phyloP scores from a whole-genome alignment of 495 filamentous ascomycete genomes.

The Daldinia caldariorum region DNA sequence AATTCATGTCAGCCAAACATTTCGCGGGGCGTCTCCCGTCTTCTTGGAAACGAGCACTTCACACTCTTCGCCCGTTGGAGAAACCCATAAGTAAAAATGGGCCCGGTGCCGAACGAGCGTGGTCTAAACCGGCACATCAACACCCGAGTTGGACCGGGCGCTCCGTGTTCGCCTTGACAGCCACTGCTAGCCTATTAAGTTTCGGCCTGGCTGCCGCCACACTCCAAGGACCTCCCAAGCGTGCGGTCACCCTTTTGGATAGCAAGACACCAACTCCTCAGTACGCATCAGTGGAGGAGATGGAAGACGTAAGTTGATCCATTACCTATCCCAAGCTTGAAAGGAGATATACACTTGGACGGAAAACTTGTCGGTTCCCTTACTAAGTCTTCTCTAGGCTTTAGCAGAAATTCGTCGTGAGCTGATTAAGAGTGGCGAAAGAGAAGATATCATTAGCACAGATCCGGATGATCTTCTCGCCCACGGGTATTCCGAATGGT shows the following conservation, averaged over 20 bases:
- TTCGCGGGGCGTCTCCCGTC: slow-evolving; percentile 41
- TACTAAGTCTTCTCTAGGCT: slow-evolving; percentile 61
- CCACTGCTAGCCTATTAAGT: slow-evolving; percentile 54
- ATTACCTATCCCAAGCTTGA: neutral
- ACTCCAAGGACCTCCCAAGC: slow-evolving; percentile 34
- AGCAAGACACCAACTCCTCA: slow-evolving; percentile 50
- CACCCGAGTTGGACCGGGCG: slow-evolving; percentile 43
- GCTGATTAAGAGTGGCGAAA: slow-evolving; percentile 53
- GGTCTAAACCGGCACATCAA: slow-evolving; percentile 19
- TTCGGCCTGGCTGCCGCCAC: slow-evolving; percentile 50
- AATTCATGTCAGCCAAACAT: slow-evolving; percentile 39
- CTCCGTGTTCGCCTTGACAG: slow-evolving; percentile 53
- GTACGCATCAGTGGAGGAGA: slow-evolving; percentile 61
- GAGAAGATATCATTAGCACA: slow-evolving; percentile 79
- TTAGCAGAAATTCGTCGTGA: slow-evolving; percentile 67
- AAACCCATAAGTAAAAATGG: slow-evolving; percentile 31
- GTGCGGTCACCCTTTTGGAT: slow-evolving; percentile 51
- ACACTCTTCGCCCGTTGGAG: slow-evolving; percentile 26
- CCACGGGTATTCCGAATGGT: slow-evolving; percentile 93
- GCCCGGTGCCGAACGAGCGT: slow-evolving; percentile 19
- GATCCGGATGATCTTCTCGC: slow-evolving; percentile 82
- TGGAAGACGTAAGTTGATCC: slow-evolving; percentile 58
- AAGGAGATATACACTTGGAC: neutral
- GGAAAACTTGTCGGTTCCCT: neutral
- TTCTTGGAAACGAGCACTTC: slow-evolving; percentile 40